Conservation (phyloP, 1,284 basidiomycete genomes). For the Coriolopsis trogii region DNA sequence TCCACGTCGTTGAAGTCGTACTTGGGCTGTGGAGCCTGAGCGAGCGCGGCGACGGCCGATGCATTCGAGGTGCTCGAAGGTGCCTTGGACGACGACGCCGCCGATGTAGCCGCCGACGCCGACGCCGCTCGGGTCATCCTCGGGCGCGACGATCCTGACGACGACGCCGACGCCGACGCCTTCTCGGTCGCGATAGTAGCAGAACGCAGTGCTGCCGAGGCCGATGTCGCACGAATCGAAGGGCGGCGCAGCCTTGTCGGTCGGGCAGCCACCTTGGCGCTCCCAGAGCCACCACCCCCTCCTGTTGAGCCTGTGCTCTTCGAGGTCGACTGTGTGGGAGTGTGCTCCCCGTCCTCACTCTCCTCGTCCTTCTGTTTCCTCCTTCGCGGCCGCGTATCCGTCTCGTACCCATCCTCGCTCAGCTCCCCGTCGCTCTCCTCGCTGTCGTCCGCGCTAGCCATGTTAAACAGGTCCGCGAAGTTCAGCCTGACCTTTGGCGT, state of each 20-base stretch:
- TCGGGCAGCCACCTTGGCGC: constrained; percentile 16
- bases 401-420: constrained; percentile 32
- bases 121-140: constrained; percentile 21
- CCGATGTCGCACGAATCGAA: constrained; percentile 32
- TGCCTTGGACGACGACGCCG: constrained; percentile 4
- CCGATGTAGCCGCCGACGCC: constrained; percentile 14
- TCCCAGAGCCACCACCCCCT: neutral
- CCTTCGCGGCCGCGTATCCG: constrained; percentile 22
- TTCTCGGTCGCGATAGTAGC: constrained; percentile 4
- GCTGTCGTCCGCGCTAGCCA: constrained; percentile 43
- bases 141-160: constrained; percentile 10
- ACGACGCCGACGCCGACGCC: constrained; percentile 10
- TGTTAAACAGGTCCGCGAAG: constrained; percentile 76
- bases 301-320: constrained; percentile 3
- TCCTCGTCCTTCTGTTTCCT: constrained; percentile 13
- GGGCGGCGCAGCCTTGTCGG: constrained; percentile 36
- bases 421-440: constrained; percentile 26
- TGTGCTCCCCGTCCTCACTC: constrained; percentile 26
- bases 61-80: neutral
- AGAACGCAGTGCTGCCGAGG: constrained; percentile 13
- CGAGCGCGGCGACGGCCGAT: constrained; percentile 10
- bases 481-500: constrained; percentile 70
- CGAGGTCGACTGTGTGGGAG: constrained; percentile 24
- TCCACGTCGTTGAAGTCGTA: constrained; percentile 79
- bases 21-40: constrained; percentile 30